Evolutionary conservation across 768 basidiomycete genomes (phyloP).

Genomic region (Mycena metata): DNA sequence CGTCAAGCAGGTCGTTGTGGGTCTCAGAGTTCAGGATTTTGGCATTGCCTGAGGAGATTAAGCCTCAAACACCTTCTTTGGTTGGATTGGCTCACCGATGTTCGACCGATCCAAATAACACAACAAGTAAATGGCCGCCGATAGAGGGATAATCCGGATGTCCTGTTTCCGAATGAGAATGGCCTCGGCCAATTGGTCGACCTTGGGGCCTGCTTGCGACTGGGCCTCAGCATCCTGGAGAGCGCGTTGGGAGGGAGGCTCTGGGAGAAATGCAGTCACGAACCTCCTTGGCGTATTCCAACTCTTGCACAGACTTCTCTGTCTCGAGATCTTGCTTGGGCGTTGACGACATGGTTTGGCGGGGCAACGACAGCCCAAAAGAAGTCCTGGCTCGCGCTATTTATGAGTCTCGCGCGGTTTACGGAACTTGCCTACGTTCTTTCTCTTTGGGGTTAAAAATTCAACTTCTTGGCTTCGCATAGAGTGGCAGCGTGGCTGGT

Average conservation of each 20-base stretch:
- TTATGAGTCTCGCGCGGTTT: too few species aligned
- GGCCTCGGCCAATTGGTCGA: slow-evolving; percentile 11
- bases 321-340: neutral
- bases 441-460: too few species aligned
- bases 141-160: slow-evolving; percentile 23
- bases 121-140: slow-evolving; percentile 24
- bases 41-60: slow-evolving; percentile 42
- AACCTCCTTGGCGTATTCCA: slow-evolving; percentile 2
- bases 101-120: slow-evolving; percentile 24
- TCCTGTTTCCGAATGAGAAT: slow-evolving; percentile 26
- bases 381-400: too few species aligned
- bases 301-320: neutral
- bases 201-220: slow-evolving; percentile 7
- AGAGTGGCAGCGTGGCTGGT: too few species aligned
- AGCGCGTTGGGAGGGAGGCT: too few species aligned
- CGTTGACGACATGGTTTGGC: neutral
- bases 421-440: too few species aligned
- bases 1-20: slow-evolving; percentile 47
- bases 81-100: slow-evolving; percentile 10
- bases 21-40: slow-evolving; percentile 51
- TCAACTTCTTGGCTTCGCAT: too few species aligned
- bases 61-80: neutral
- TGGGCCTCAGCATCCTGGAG: slow-evolving; percentile 19
- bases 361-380: neutral
- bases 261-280: neutral